Conservation (phyloP, 805 yeast genomes). For the Zygoascus flipseniorum region DNA sequence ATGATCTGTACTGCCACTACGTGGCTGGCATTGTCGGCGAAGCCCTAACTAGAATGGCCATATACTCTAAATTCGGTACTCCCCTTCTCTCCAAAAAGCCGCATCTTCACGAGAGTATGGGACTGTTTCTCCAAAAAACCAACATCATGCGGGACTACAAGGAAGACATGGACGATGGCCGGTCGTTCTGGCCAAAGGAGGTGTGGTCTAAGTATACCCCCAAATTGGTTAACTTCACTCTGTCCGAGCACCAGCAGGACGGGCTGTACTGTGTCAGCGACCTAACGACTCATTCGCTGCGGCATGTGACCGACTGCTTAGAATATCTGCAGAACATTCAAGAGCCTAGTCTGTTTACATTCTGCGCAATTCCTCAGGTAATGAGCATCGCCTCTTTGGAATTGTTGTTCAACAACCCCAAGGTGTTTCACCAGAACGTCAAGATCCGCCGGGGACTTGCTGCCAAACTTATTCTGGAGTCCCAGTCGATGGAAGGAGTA, state of each 20-base stretch:
- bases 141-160: slow-evolving; percentile 92
- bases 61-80: slow-evolving; percentile 64
- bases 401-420: slow-evolving; percentile 70
- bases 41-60: slow-evolving; percentile 78
- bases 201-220: slow-evolving; percentile 80
- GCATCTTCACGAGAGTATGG: slow-evolving; percentile 75
- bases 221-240: slow-evolving; percentile 47
- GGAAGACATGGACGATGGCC: slow-evolving; percentile 85
- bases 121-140: slow-evolving; percentile 88
- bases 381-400: slow-evolving; percentile 97
- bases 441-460: slow-evolving; percentile 90
- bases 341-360: slow-evolving; percentile 78
- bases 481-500: slow-evolving; percentile 69
- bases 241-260: slow-evolving; percentile 37
- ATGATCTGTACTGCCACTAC: slow-evolving; percentile 87
- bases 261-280: slow-evolving; percentile 78
- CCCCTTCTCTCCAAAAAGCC: slow-evolving; percentile 43
- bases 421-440: slow-evolving; percentile 60
- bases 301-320: slow-evolving; percentile 69
- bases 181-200: slow-evolving; percentile 95
- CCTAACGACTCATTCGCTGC: slow-evolving; percentile 67
- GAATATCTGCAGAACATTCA: slow-evolving; percentile 64
- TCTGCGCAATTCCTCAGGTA: slow-evolving; percentile 97
- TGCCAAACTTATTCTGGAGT: slow-evolving; percentile 59
- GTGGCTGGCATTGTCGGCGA: slow-evolving; percentile 98